phyloP scores from a whole-genome alignment of 2,329 filamentous ascomycete species.

The Talaromyces sp. region DNA sequence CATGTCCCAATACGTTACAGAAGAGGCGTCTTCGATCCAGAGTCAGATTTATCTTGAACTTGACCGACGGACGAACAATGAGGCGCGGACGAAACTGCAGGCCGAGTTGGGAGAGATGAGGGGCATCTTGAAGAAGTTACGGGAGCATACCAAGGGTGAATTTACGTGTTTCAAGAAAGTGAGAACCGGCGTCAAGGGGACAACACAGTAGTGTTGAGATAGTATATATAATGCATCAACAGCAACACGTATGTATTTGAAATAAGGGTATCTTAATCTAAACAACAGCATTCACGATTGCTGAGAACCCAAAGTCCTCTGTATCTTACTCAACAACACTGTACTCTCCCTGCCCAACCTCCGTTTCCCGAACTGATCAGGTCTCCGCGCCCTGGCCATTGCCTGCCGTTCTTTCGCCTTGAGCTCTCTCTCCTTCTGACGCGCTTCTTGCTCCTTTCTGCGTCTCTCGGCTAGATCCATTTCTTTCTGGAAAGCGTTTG shows the following conservation, averaged over 20 bases:
- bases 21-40: constrained; percentile 74
- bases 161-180: constrained; percentile 78
- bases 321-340: constrained; percentile 71
- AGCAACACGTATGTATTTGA: neutral
- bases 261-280: constrained; percentile 10
- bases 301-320: constrained; percentile 57
- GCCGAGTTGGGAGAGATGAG: constrained; percentile 87
- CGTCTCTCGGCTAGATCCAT: constrained; percentile 62
- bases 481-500: constrained; percentile 59
- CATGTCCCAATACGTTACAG: constrained; percentile 80
- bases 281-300: constrained; percentile 7
- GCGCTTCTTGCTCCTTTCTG: constrained; percentile 56
- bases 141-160: constrained; percentile 76
- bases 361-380: constrained; percentile 64
- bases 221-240: neutral
- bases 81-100: constrained; percentile 73
- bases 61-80: constrained; percentile 82
- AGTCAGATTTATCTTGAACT: constrained; percentile 88
- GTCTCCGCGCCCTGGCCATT: constrained; percentile 57
- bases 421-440: constrained; percentile 59
- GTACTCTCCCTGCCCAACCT: constrained; percentile 78
- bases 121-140: constrained; percentile 72
- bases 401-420: constrained; percentile 66
- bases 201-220: neutral
- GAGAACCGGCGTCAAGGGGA: constrained; percentile 30